A percentile compares a stretch with the other conserved stretches of the same genome.
Conservation (phyloP, 805 yeast species). For the Blastobotrys peoriensis region DNA sequence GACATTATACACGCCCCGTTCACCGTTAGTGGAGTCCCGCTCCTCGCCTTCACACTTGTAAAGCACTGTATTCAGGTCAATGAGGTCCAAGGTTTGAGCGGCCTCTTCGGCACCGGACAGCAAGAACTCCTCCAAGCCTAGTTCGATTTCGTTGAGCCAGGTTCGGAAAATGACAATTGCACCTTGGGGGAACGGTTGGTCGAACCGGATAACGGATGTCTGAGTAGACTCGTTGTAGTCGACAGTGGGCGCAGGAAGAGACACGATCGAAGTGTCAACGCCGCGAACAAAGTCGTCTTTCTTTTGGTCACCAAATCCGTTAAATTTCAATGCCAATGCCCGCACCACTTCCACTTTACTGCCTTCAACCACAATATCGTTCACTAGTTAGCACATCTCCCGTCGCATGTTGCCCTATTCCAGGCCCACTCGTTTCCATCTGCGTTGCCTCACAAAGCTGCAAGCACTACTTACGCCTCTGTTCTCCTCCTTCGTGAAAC, state of each 20-base stretch:
- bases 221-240: slow-evolving; percentile 36
- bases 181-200: slow-evolving; percentile 75
- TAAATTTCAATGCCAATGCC: slow-evolving; percentile 49
- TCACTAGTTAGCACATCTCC: slow-evolving; percentile 18
- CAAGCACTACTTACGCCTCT: slow-evolving; percentile 17
- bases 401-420: slow-evolving; percentile 32
- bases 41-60: slow-evolving; percentile 86
- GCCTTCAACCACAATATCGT: slow-evolving; percentile 30
- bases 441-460: too few species aligned
- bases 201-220: slow-evolving; percentile 51
- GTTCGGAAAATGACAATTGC: slow-evolving; percentile 82
- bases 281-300: slow-evolving; percentile 39
- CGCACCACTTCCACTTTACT: slow-evolving; percentile 41
- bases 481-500: slow-evolving; percentile 42
- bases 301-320: slow-evolving; percentile 40
- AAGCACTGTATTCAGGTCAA: slow-evolving; percentile 68
- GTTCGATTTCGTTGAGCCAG: slow-evolving; percentile 57
- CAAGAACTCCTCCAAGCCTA: slow-evolving; percentile 57
- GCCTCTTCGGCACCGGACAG: slow-evolving; percentile 75
- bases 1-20: slow-evolving; percentile 64
- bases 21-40: slow-evolving; percentile 67
- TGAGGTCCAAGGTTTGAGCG: slow-evolving; percentile 50
- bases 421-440: too few species aligned
- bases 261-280: slow-evolving; percentile 57
- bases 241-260: slow-evolving; percentile 46